A percentile compares a stretch with the other conserved stretches of the same genome.
phyloP scores from a whole-genome alignment of 345 rosid species.

The Barbarea vulgaris region DNA sequence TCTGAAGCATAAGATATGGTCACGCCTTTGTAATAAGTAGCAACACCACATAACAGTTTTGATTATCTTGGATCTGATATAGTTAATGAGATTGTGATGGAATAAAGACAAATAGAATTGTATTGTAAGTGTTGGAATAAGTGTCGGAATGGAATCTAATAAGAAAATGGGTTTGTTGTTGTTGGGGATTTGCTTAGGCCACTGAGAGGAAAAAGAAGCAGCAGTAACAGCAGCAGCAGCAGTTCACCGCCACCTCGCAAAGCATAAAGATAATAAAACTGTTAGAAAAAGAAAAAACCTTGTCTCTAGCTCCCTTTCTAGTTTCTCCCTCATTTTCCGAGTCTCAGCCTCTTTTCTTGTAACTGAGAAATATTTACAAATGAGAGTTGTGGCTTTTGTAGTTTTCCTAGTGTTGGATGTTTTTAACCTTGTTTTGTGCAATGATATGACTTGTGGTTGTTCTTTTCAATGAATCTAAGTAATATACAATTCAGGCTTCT shows the following conservation, averaged over 20 bases:
- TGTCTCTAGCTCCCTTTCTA: not conserved
- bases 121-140: not conserved
- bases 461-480: not conserved
- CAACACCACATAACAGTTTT: not conserved
- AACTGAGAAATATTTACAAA: not conserved
- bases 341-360: not conserved
- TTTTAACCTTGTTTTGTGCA: conserved; percentile 1
- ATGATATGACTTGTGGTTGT: not conserved
- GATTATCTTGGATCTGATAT: not conserved
- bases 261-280: conserved; percentile 22
- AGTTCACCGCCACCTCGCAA: conserved; percentile 80
- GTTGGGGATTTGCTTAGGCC: conserved; percentile 55
- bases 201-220: conserved; percentile 78
- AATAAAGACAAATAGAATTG: not conserved
- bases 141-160: not conserved
- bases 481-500: not conserved
- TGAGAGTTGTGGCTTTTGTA: conserved; percentile 25
- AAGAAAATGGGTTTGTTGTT: not conserved
- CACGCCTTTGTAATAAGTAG: not conserved
- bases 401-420: conserved; percentile 28
- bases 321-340: not conserved
- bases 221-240: conserved; percentile 90
- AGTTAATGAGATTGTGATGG: not conserved
- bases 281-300: not conserved
- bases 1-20: not conserved